Evolutionary conservation across 352 stramenopile species (phyloP).

Genomic region (Pythium sukuiense): DNA sequence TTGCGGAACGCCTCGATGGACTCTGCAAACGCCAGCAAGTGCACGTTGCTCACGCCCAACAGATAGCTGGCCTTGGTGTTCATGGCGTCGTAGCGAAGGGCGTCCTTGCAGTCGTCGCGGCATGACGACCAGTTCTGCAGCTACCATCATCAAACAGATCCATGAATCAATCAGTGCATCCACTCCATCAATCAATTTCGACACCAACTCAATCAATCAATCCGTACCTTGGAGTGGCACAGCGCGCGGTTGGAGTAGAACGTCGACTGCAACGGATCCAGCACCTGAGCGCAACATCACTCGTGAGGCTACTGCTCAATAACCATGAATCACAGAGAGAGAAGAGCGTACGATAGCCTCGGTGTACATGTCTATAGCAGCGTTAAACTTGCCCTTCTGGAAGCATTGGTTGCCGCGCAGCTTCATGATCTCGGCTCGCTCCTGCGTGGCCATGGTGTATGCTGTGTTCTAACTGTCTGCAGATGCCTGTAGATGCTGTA

Average conservation of each 20-base stretch:
- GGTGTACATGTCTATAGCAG: conserved; percentile 86
- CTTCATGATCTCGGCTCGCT: conserved; percentile 76
- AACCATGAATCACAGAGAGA: background rate
- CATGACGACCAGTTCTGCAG: conserved; percentile 60
- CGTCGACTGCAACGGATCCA: conserved; percentile 55
- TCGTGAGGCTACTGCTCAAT: no score
- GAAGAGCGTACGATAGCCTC: conserved; percentile 64
- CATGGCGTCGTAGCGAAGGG: conserved; percentile 52
- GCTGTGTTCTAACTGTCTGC: background rate
- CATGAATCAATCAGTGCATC: background rate
- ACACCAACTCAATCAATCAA: background rate
- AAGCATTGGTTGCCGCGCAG: conserved; percentile 80
- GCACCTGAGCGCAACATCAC: conserved; percentile 32
- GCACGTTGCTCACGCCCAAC: conserved; percentile 58
- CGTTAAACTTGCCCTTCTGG: conserved; percentile 73
- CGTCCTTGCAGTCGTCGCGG: conserved; percentile 59
- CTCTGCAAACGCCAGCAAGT: conserved; percentile 47
- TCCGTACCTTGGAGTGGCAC: conserved; percentile 59
- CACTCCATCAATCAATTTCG: background rate
- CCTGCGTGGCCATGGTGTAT: conserved; percentile 31
- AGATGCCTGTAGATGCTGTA: background rate
- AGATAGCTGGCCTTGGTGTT: conserved; percentile 83
- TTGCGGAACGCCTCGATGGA: conserved; percentile 51
- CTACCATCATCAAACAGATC: conserved; percentile 24
- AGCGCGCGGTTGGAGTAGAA: conserved; percentile 85